Percentiles rank a stretch among this genome's conserved stretches.
These are phyloP conservation scores for Diaporthe capsici DNA, from an alignment of 2,329 filamentous ascomycete genomes.

Conservation along the genomic window DNA sequence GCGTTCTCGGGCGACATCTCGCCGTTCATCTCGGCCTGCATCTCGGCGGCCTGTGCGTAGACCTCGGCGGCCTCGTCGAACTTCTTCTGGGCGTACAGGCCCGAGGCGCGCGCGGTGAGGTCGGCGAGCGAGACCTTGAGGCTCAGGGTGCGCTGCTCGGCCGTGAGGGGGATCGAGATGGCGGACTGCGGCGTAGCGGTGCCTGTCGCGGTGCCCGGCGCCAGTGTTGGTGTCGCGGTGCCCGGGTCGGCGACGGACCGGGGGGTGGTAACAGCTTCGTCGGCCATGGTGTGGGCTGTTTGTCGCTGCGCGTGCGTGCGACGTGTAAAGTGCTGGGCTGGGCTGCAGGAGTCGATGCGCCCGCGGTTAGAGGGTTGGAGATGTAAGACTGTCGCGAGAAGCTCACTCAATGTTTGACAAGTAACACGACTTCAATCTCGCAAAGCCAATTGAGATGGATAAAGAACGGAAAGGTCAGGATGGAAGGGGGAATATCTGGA, in stretches of 20 bases:
- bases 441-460: slow-evolving; percentile 33
- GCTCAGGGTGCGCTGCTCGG: slow-evolving; percentile 51
- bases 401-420: not conserved
- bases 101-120: slow-evolving; percentile 83
- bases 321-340: not conserved
- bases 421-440: not conserved
- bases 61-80: slow-evolving; percentile 88
- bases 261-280: slow-evolving; percentile 37
- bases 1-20: slow-evolving; percentile 93
- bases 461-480: not conserved
- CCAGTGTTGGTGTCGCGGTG: slow-evolving; percentile 39
- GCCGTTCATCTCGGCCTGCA: slow-evolving; percentile 92
- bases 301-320: slow-evolving; percentile 13
- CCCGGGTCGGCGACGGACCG: slow-evolving; percentile 36
- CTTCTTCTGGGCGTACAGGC: slow-evolving; percentile 90
- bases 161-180: slow-evolving; percentile 47
- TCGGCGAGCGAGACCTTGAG: slow-evolving; percentile 79
- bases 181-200: slow-evolving; percentile 50
- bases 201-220: slow-evolving; percentile 48
- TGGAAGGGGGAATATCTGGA: not conserved
- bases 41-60: slow-evolving; percentile 88
- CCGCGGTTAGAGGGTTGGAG: not conserved
- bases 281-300: slow-evolving; percentile 35
- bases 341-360: slow-evolving; percentile 9
- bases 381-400: not conserved